Base-by-base conservation (phyloP, 768 basidiomycete genomes). In the Cystofilobasidium bisporidii region DNA sequence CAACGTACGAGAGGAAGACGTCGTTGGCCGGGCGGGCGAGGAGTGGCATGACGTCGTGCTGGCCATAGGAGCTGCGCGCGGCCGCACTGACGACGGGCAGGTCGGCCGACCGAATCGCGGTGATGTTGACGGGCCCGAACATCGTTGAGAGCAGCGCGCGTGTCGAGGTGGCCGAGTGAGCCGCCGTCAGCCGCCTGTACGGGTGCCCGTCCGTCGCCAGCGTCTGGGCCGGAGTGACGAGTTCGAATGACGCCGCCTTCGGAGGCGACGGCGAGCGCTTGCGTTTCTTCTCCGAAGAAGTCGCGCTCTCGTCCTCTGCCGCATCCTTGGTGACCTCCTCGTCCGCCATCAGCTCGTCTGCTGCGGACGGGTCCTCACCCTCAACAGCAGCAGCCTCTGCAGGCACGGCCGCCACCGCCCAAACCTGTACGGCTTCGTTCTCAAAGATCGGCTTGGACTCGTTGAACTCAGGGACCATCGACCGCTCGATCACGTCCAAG, bases 1-100 rank as follows among this genome's bases (percentile, higher is more conserved):
- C 71, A 24, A 82, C 72, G 65, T 82, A 83, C 41, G 60, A 58
- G 15, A 68, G 43, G 36, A 12, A 45, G n/a, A 20, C 33, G 53
- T 38, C 33, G 36, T 40, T 57, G 2, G 18, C 53, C 6, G 14
- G 36, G 15, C 40, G 40, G 24, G 63, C n/a, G 14, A 33, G 61
- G 15, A 12, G 17, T 10, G 41, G 61, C 45, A 10, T 26, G 53
- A 5, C 36, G 22, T 24, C 17, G 14, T 24, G 26, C 14, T 8
- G 6, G 28, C 20, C n/a, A 14, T 43, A 43, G 8, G 9, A 8
- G 36, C 12, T 36, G 36, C 36, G 36, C 43, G 20, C 4, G 14
- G 8, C 14, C 3, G 14, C 43, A 15, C 43, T 22, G 43, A 43
- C 4, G 17, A 43, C 10, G 10, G 43, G 43, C 43, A 43, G 43